A percentile compares a stretch with the other conserved stretches of the same genome.
These are phyloP conservation scores for Trapa incisa DNA, from an alignment of 345 rosid genomes.

Conservation along the genomic window DNA sequence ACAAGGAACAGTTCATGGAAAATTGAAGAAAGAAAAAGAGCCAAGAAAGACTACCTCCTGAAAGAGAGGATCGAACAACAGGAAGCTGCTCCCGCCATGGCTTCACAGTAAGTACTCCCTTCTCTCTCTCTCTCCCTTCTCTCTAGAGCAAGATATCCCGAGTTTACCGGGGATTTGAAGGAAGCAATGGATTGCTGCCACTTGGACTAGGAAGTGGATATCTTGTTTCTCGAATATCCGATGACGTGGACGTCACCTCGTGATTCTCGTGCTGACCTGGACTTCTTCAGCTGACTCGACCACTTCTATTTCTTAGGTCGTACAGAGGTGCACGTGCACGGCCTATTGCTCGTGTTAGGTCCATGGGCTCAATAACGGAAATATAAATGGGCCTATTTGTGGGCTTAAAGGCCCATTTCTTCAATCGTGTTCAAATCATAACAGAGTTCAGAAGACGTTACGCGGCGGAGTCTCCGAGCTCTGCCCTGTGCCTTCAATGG, in stretches of 20 bases:
- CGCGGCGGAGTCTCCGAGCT: neutral
- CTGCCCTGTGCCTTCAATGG: constrained; percentile 6
- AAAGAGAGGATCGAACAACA: constrained; percentile 33
- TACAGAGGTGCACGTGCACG: no score
- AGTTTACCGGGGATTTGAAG: constrained; percentile 32
- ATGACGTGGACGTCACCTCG: neutral
- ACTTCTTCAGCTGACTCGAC: neutral
- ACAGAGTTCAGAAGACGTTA: neutral
- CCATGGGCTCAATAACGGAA: no score
- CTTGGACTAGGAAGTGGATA: constrained; percentile 17
- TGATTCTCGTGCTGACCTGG: neutral
- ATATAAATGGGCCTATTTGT: no score
- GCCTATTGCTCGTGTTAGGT: no score
- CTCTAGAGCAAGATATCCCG: neutral
- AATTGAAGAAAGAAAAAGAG: no score
- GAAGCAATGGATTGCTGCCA: constrained; percentile 52
- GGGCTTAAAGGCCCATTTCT: neutral
- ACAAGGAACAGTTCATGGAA: neutral
- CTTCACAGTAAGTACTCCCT: constrained; percentile 14
- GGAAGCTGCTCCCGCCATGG: constrained; percentile 35
- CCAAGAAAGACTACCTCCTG: constrained; percentile 28
- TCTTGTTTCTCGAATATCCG: constrained; percentile 2
- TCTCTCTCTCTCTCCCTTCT: neutral
- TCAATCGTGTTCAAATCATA: neutral
- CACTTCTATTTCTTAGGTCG: neutral